Conservation (phyloP, 805 yeast genomes). For the Yarrowia deformans region DNA sequence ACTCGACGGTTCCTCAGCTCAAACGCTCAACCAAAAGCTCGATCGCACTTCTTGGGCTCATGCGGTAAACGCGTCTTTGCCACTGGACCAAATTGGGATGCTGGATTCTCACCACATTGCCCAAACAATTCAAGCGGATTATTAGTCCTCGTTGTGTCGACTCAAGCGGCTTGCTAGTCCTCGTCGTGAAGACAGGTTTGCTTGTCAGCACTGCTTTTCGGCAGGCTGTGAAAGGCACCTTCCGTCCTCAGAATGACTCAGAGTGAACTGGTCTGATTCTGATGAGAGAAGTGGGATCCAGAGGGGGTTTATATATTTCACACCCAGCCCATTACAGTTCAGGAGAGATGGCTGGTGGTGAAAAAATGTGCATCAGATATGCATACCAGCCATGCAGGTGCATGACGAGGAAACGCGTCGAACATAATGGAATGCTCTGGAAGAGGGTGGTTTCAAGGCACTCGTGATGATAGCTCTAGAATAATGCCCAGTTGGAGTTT, state of each 20-base stretch:
- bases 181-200: neutral
- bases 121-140: constrained; percentile 1
- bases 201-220: neutral
- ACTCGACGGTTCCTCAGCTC: constrained; percentile 6
- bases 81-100: neutral
- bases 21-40: constrained; percentile 6
- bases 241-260: constrained; percentile 4
- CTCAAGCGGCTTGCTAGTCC: neutral
- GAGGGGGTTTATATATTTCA: constrained; percentile 2
- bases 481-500: no score
- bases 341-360: neutral
- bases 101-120: constrained; percentile 17
- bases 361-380: constrained; percentile 7
- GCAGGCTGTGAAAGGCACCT: constrained; percentile 1
- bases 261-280: constrained; percentile 14
- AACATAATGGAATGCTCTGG: neutral
- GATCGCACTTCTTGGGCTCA: constrained; percentile 5
- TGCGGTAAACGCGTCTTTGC: constrained; percentile 1
- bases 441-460: neutral
- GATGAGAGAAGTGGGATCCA: neutral
- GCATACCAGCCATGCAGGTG: neutral
- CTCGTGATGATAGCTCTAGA: no score
- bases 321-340: neutral
- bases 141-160: neutral
- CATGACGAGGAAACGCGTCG: neutral